These are phyloP conservation scores for Lonicera japonica DNA, from an alignment of 129 eudicot genomes.

Conservation along the genomic window DNA sequence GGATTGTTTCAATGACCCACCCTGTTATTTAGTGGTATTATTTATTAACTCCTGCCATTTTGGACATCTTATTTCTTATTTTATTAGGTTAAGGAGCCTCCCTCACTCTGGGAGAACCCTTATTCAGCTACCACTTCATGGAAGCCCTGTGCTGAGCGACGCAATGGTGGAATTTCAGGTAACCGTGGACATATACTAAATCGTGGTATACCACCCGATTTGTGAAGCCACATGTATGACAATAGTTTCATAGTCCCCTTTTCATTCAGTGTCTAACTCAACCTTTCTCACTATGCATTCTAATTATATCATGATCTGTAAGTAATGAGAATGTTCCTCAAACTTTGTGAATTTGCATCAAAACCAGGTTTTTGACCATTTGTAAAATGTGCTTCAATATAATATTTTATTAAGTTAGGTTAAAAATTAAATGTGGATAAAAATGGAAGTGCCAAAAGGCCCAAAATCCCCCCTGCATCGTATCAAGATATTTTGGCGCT, in stretches of 20 bases:
- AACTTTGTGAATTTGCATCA: not conserved
- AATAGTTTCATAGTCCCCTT: too few species aligned
- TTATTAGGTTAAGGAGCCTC: conserved; percentile 74
- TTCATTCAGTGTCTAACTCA: too few species aligned
- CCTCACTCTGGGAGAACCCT: conserved; percentile 98
- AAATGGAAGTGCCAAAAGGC: too few species aligned
- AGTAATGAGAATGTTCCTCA: not conserved
- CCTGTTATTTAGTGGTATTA: not conserved
- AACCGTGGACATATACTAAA: not conserved
- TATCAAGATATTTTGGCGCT: too few species aligned
- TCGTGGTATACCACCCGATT: not conserved
- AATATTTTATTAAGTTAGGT: too few species aligned
- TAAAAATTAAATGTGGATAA: too few species aligned
- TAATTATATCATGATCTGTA: not conserved
- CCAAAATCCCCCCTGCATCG: too few species aligned
- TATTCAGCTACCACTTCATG: conserved; percentile 91
- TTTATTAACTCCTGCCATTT: not conserved
- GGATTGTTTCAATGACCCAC: conserved; percentile 2
- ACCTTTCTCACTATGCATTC: too few species aligned
- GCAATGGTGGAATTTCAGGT: conserved; percentile 71
- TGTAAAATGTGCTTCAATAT: too few species aligned
- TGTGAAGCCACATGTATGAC: too few species aligned
- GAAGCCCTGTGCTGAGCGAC: conserved; percentile 92
- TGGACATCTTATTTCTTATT: not conserved
- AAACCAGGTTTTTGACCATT: too few species aligned